A percentile compares a stretch with the other conserved stretches of the same genome.
Evolutionary conservation across 2,329 filamentous ascomycete species (phyloP).

Genomic region (Teratosphaeria epicoccoides): DNA sequence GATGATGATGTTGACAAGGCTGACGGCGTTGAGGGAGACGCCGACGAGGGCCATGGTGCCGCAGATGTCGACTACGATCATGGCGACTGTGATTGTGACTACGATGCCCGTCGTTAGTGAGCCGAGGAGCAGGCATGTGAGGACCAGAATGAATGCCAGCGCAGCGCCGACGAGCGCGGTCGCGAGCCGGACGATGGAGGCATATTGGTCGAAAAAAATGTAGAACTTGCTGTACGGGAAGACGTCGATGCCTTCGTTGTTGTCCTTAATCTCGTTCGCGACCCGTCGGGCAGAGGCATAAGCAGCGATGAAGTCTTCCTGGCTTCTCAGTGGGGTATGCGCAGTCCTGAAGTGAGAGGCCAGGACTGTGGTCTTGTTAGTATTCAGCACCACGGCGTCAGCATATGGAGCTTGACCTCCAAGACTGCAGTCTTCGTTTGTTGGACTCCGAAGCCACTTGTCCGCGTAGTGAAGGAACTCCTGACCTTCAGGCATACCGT

Average conservation of each 20-base stretch:
- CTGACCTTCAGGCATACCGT: constrained; percentile 84
- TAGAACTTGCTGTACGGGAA: constrained; percentile 98
- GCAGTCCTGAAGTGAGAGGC: constrained; percentile 87
- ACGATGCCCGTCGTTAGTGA: constrained; percentile 71
- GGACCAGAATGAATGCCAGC: constrained; percentile 70
- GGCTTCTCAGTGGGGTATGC: constrained; percentile 76
- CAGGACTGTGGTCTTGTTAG: constrained; percentile 54
- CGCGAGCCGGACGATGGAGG: constrained; percentile 70
- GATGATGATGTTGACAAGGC: constrained; percentile 90
- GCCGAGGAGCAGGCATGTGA: constrained; percentile 72
- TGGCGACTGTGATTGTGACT: constrained; percentile 75
- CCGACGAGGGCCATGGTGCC: constrained; percentile 84
- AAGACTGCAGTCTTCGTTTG: constrained; percentile 73
- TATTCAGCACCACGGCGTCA: constrained; percentile 69
- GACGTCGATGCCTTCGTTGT: constrained; percentile 68
- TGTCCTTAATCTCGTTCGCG: constrained; percentile 58
- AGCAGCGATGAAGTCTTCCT: constrained; percentile 84
- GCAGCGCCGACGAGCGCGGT: constrained; percentile 71
- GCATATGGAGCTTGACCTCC: constrained; percentile 83
- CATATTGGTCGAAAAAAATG: constrained; percentile 98
- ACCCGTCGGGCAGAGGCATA: constrained; percentile 86
- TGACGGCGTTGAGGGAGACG: constrained; percentile 90
- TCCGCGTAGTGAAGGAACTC: constrained; percentile 82
- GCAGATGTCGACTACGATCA: constrained; percentile 90
- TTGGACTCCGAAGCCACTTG: constrained; percentile 72